phyloP scores from a whole-genome alignment of 352 stramenopile species.

The Elongisporangium senticosum region DNA sequence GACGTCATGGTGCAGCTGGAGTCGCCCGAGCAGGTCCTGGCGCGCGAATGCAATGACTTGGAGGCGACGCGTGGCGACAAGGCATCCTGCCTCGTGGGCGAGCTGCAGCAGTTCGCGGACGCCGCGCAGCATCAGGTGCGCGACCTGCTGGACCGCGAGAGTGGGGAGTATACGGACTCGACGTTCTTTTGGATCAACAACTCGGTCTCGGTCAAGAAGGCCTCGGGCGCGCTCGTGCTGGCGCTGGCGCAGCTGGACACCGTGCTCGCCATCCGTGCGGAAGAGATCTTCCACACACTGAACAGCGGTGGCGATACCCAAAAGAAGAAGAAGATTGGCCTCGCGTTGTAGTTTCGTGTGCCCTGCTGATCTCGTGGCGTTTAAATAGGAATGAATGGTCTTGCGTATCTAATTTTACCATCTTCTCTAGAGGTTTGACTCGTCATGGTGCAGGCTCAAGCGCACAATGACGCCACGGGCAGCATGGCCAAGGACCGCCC shows the following conservation, averaged over 20 bases:
- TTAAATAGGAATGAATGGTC: neutral
- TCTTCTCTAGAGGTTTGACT: neutral
- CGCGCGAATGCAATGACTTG: constrained; percentile 18
- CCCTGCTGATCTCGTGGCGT: neutral
- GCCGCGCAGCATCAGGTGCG: constrained; percentile 36
- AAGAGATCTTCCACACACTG: constrained; percentile 42
- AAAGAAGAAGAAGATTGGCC: constrained; percentile 2
- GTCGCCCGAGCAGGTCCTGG: constrained; percentile 25
- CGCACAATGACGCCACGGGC: neutral
- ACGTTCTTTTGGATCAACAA: constrained; percentile 69
- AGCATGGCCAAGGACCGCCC: neutral
- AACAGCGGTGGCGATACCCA: constrained; percentile 3
- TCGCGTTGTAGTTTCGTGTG: neutral
- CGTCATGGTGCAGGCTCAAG: neutral
- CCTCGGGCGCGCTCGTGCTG: constrained; percentile 25
- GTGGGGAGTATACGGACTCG: constrained; percentile 23
- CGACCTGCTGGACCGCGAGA: constrained; percentile 25
- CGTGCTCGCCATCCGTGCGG: constrained; percentile 32
- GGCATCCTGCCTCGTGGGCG: constrained; percentile 35
- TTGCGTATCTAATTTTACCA: neutral
- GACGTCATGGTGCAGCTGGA: constrained; percentile 55
- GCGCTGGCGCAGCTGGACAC: constrained; percentile 33
- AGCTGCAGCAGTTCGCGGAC: constrained; percentile 47
- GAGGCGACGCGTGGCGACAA: constrained; percentile 21
- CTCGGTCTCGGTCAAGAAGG: constrained; percentile 44